Percentiles rank a stretch among this genome's conserved stretches.
Conservation (phyloP, 2,329 filamentous ascomycete species). For the Monosporascus ibericus region DNA sequence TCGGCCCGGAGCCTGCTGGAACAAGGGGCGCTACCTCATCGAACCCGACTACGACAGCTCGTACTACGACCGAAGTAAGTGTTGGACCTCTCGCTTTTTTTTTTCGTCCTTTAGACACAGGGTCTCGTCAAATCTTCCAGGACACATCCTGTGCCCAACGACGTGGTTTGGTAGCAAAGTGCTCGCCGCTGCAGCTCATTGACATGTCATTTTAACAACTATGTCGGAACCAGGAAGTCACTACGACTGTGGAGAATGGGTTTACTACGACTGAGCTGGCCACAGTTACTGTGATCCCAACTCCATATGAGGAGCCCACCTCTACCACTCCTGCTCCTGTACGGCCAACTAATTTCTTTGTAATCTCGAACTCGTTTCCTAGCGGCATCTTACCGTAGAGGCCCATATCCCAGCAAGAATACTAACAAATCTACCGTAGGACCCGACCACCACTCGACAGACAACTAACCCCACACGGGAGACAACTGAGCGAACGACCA, state of each 20-base stretch:
- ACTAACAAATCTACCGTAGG: neutral
- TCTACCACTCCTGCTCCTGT: slow-evolving; percentile 21
- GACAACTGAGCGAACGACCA: slow-evolving; percentile 12
- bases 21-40: slow-evolving; percentile 36
- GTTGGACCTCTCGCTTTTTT: slow-evolving; percentile 11
- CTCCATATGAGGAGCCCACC: slow-evolving; percentile 14
- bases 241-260: slow-evolving; percentile 25
- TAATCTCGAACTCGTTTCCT: neutral
- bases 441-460: slow-evolving; percentile 4
- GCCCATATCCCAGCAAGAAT: slow-evolving; percentile 1
- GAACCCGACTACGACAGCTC: slow-evolving; percentile 12
- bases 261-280: slow-evolving; percentile 28
- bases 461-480: slow-evolving; percentile 7
- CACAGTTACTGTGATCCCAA: slow-evolving; percentile 27
- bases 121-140: slow-evolving; percentile 9
- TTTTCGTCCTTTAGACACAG: slow-evolving; percentile 6
- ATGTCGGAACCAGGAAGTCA: slow-evolving; percentile 22
- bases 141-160: neutral
- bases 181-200: slow-evolving; percentile 1
- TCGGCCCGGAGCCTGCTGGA: slow-evolving; percentile 49
- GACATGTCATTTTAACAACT: slow-evolving; percentile 21
- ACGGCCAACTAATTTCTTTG: slow-evolving; percentile 15
- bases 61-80: slow-evolving; percentile 21
- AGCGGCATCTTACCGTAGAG: slow-evolving; percentile 5
- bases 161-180: neutral